These are phyloP conservation scores for Schizosaccharomyces cryophilus DNA, from an alignment of 805 yeast genomes.

Conservation along the genomic window DNA sequence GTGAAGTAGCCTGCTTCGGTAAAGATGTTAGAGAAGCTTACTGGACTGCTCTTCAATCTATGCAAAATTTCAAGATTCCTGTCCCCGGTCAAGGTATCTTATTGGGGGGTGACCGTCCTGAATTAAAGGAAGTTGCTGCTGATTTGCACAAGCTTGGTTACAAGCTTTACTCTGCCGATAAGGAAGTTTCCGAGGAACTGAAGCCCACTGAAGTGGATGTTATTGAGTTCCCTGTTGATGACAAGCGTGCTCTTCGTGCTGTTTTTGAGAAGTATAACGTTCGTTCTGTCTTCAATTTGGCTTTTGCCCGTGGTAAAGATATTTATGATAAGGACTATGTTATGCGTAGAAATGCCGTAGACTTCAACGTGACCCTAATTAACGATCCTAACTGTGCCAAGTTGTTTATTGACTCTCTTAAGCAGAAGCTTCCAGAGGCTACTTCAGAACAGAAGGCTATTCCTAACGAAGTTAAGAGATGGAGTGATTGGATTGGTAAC, in stretches of 20 bases:
- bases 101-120: constrained; percentile 79
- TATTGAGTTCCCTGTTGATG: constrained; percentile 78
- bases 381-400: constrained; percentile 87
- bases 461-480: constrained; percentile 72
- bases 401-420: constrained; percentile 64
- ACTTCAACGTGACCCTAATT: constrained; percentile 85
- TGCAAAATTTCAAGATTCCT: constrained; percentile 92
- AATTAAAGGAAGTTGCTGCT: constrained; percentile 49
- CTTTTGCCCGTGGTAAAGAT: constrained; percentile 66
- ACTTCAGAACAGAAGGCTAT: constrained; percentile 16
- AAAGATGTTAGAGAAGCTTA: constrained; percentile 92
- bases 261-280: constrained; percentile 71
- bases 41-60: constrained; percentile 91
- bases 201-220: constrained; percentile 16
- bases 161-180: constrained; percentile 55
- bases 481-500: constrained; percentile 94
- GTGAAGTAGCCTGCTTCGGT: constrained; percentile 96
- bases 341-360: constrained; percentile 98
- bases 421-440: constrained; percentile 31
- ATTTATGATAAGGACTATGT: constrained; percentile 75
- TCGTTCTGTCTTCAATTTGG: constrained; percentile 75
- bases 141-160: constrained; percentile 52
- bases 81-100: constrained; percentile 70
- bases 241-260: constrained; percentile 80
- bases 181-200: constrained; percentile 24